Base-by-base conservation (phyloP, 2,329 filamentous ascomycete species). In the Reticulascus tulasneorum region DNA sequence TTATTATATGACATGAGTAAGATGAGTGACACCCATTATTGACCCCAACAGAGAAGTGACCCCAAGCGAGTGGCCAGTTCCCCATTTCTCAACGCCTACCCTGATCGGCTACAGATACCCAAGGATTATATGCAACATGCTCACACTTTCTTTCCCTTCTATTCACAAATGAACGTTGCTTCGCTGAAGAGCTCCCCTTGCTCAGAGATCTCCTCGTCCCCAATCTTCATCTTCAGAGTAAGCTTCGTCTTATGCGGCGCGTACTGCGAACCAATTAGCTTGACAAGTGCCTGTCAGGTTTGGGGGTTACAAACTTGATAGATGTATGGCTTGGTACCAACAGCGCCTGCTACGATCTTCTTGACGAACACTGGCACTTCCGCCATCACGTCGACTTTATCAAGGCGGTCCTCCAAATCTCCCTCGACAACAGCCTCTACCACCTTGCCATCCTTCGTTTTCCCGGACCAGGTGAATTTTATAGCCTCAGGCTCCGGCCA, bases 321-420 rank as follows among this genome's bases (percentile, higher is more conserved):
- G 52, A 98, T 97, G 62, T 96, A 98, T 6, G 93, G 93, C 70
- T 89, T 93, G 19, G 93, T 94, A 45, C 93, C 93, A 4, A 84
- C 88, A 10, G 91, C 87, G 47, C 78, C 83, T 27, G 86, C 86
- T 18, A 94, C 89, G 56, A 98, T 88, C 51, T 82, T 82, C 77
- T 98, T 98, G 61, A 98, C 83, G 53, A 98, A 94, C 20, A 84
- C 87, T 4, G 93, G 93, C 23, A 98, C 85, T 63, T 98, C 90
- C 17, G 86, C 88, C 88, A 98, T 94, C 52, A 98, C 84, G 64
- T 98, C 93, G 47, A 98, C 81, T 46, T 84, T 78, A 63, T 98
- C 93, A 21, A 83, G 66, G 32, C 80, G 78, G 33, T 78, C 67
- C 18, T 80, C 86, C 10, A 96, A 69, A 23, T 70, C 54, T 5